A percentile compares a stretch with the other conserved stretches of the same genome.
These are phyloP conservation scores for Paraphoma chrysanthemicola DNA, from an alignment of 2,329 filamentous ascomycete genomes.

Conservation along the genomic window DNA sequence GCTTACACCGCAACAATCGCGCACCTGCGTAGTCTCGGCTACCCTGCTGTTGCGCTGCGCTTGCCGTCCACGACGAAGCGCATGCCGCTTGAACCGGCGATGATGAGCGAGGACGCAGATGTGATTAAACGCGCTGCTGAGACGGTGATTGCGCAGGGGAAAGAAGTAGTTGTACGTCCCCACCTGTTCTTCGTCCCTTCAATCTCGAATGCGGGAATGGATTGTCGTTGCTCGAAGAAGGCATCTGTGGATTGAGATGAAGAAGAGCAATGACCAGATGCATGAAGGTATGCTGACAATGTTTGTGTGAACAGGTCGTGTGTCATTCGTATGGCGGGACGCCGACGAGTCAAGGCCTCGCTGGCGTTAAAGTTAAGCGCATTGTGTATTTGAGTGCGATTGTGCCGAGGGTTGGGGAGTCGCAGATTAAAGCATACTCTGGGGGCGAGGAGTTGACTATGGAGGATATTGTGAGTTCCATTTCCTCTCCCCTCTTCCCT, in stretches of 20 bases:
- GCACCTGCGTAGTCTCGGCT: slow-evolving; percentile 12
- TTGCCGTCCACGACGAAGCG: slow-evolving; percentile 22
- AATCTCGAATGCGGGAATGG: too few relatives aligned
- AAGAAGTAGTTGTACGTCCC: slow-evolving; percentile 46
- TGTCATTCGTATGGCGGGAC: slow-evolving; percentile 23
- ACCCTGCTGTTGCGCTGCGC: slow-evolving; percentile 14
- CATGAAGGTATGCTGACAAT: too few relatives aligned
- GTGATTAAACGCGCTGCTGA: slow-evolving; percentile 28
- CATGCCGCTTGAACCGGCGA: slow-evolving; percentile 16
- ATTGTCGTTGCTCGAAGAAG: too few relatives aligned
- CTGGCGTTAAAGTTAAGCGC: slow-evolving; percentile 13
- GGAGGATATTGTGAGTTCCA: slow-evolving; percentile 5
- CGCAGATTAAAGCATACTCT: slow-evolving; percentile 7
- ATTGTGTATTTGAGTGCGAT: slow-evolving; percentile 23
- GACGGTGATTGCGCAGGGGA: slow-evolving; percentile 30
- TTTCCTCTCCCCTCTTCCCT: too few relatives aligned
- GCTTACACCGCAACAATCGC: slow-evolving; percentile 17
- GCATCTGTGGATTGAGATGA: too few relatives aligned
- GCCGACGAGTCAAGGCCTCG: slow-evolving; percentile 16
- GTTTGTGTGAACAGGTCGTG: slow-evolving; percentile 2
- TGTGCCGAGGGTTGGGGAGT: slow-evolving; percentile 17
- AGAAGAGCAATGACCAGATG: too few relatives aligned
- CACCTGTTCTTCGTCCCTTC: too few relatives aligned
- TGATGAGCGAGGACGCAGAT: slow-evolving; percentile 34
- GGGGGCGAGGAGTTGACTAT: slow-evolving; percentile 1